phyloP scores from a whole-genome alignment of 2,329 filamentous ascomycete species.

The Aspergillus persii region DNA sequence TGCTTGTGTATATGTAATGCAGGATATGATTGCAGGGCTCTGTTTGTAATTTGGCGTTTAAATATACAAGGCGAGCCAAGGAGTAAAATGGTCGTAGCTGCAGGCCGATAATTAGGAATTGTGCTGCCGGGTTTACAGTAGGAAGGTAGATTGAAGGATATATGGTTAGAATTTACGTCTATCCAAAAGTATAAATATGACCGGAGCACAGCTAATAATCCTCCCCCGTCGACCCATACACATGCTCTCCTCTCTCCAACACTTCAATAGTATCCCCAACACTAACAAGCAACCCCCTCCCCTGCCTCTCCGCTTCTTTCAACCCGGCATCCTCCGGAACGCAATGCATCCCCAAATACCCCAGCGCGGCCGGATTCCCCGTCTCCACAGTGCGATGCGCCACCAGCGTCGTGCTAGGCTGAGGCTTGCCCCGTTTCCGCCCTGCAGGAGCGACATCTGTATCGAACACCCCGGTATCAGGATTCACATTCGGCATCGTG shows the following conservation, averaged over 20 bases:
- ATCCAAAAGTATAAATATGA: too few relatives aligned
- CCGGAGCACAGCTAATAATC: conserved; percentile 13
- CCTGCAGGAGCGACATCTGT: conserved; percentile 15
- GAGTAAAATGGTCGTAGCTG: too few relatives aligned
- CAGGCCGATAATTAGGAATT: too few relatives aligned
- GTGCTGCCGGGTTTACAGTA: too few relatives aligned
- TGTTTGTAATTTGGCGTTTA: too few relatives aligned
- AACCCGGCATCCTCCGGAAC: conserved; percentile 20
- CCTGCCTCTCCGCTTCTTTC: conserved; percentile 10
- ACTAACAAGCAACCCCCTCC: conserved; percentile 13
- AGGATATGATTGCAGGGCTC: too few relatives aligned
- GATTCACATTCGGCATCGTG: conserved; percentile 23
- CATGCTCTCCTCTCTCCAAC: conserved; percentile 18
- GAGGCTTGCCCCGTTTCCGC: conserved; percentile 19
- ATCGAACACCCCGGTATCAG: conserved; percentile 17
- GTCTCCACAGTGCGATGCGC: conserved; percentile 17
- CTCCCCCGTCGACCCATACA: conserved; percentile 20
- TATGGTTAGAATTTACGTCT: too few relatives aligned
- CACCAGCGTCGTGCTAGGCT: conserved; percentile 21
- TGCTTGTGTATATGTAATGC: too few relatives aligned
- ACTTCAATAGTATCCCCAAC: conserved; percentile 22
- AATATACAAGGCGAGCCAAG: too few relatives aligned
- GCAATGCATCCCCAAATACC: conserved; percentile 24
- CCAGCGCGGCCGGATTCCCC: conserved; percentile 19
- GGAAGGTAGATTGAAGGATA: too few relatives aligned